phyloP scores from a whole-genome alignment of 345 rosid genomes.

The Salix dunnii region DNA sequence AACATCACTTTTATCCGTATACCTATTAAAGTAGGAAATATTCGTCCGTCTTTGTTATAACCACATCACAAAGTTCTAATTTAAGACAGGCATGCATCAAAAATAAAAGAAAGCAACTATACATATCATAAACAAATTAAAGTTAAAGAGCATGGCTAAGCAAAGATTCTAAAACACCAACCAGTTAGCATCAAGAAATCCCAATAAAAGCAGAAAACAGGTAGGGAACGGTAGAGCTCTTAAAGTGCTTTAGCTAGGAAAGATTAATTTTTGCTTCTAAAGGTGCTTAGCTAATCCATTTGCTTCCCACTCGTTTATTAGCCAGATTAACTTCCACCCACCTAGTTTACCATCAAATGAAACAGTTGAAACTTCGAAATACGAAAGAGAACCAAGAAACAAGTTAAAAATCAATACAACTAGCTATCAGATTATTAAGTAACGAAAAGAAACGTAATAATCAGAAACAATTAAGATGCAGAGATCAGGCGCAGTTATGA shows the following conservation, averaged over 20 bases:
- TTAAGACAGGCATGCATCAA: not conserved
- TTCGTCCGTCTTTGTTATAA: slow-evolving; percentile 3
- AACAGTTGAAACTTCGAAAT: not conserved
- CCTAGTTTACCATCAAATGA: not conserved
- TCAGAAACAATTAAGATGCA: not conserved
- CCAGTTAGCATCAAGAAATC: not conserved
- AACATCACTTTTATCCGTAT: slow-evolving; percentile 77
- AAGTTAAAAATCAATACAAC: not conserved
- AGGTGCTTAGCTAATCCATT: not conserved
- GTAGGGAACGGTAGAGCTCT: not conserved
- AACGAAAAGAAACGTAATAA: not conserved
- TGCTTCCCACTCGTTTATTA: not conserved
- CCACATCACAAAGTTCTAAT: not conserved
- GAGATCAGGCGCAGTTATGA: not conserved
- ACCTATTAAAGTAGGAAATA: slow-evolving; percentile 40
- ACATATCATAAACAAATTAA: not conserved
- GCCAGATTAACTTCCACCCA: not conserved
- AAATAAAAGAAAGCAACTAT: not conserved
- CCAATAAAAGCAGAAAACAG: not conserved
- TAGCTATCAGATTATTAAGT: not conserved
- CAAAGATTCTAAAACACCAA: not conserved
- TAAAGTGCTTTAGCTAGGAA: not conserved
- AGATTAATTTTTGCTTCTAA: not conserved
- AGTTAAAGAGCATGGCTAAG: not conserved
- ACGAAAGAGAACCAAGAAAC: not conserved